Evolutionary conservation across 176 grass and related monocot species (phyloP).

Genomic region (Hyparrhenia diplandra): DNA sequence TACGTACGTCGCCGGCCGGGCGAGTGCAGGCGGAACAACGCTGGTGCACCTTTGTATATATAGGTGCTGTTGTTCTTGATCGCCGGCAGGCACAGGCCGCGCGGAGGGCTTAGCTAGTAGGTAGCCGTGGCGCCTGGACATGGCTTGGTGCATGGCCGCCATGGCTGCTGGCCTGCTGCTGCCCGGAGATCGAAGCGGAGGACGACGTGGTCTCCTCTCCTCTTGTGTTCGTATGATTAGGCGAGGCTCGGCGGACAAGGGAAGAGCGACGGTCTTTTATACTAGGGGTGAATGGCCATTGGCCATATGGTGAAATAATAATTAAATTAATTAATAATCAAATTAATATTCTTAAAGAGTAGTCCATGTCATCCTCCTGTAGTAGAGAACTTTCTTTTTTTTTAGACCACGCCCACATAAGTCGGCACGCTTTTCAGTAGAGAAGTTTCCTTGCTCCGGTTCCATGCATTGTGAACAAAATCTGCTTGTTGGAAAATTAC

Average conservation of each 20-base stretch:
- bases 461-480: background rate
- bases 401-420: too few relatives aligned
- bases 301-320: background rate
- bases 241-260: background rate
- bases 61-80: background rate
- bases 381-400: too few relatives aligned
- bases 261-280: background rate
- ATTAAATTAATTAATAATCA: background rate
- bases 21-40: background rate
- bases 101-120: background rate
- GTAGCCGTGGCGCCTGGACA: background rate
- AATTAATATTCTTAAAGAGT: background rate
- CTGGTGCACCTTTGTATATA: background rate
- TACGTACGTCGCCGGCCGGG: background rate
- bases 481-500: background rate
- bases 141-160: conserved; percentile 13
- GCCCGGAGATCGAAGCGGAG: background rate
- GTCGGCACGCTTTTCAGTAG: too few relatives aligned
- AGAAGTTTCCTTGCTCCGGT: background rate
- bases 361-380: background rate
- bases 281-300: background rate
- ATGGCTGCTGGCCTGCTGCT: background rate
- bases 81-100: background rate
- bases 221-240: background rate
- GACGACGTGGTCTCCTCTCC: conserved; percentile 26